phyloP scores from a whole-genome alignment of 2,329 filamentous ascomycete genomes.

The Pseudogymnoascus pannorum region DNA sequence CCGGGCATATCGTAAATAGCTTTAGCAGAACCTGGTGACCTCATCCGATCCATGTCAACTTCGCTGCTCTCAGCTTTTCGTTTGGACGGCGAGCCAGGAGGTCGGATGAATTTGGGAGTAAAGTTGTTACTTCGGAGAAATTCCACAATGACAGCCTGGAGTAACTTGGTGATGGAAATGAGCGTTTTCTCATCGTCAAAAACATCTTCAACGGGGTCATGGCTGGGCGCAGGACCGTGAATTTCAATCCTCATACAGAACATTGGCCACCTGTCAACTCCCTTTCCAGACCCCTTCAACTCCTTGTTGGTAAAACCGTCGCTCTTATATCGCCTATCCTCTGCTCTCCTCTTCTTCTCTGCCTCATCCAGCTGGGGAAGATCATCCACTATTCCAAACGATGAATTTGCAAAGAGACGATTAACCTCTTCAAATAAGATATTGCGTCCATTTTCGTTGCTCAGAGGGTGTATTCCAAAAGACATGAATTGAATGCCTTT shows the following conservation, averaged over 20 bases:
- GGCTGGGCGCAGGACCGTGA: background rate
- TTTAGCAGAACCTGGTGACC: background rate
- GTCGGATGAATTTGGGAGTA: conserved; percentile 30
- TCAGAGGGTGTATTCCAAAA: conserved; percentile 62
- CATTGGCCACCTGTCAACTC: conserved; percentile 79
- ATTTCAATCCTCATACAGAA: conserved; percentile 68
- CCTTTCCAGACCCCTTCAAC: conserved; percentile 48
- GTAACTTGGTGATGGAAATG: conserved; percentile 51
- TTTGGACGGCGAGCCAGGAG: conserved; percentile 31
- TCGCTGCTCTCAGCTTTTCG: conserved; percentile 12
- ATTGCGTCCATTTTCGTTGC: conserved; percentile 48
- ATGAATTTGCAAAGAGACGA: conserved; percentile 64
- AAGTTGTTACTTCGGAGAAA: conserved; percentile 72
- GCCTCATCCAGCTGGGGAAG: conserved; percentile 28
- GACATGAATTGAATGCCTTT: conserved; percentile 75
- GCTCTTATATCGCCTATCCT: conserved; percentile 37
- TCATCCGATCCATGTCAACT: background rate
- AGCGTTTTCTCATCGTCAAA: conserved; percentile 37
- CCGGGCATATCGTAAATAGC: background rate
- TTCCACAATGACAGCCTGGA: conserved; percentile 61
- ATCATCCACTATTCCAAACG: conserved; percentile 60
- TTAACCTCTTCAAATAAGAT: conserved; percentile 75
- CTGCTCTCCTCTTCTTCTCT: conserved; percentile 30
- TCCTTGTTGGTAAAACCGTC: conserved; percentile 45
- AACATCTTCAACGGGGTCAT: conserved; percentile 32